Percentiles rank a stretch among this genome's conserved stretches.
phyloP scores from a whole-genome alignment of 768 basidiomycete genomes.

The Chlorophyllum brunneum region DNA sequence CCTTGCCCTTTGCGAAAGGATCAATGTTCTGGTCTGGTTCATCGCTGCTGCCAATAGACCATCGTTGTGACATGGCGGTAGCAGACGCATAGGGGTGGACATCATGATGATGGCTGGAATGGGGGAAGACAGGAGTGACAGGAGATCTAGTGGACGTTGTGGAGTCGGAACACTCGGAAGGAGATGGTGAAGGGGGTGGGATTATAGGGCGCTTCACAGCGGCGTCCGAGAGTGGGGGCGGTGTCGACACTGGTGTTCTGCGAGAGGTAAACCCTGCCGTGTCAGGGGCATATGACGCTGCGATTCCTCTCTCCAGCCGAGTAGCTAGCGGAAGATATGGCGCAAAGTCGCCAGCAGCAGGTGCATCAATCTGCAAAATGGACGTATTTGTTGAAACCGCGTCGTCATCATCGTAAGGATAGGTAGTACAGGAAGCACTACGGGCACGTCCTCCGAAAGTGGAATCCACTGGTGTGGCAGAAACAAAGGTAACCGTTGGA shows the following conservation, averaged over 20 bases:
- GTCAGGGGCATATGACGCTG: neutral
- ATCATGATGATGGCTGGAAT: neutral
- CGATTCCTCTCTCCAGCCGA: neutral
- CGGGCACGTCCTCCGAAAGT: neutral
- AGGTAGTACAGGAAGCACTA: slow-evolving; percentile 4
- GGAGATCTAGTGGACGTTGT: slow-evolving; percentile 7
- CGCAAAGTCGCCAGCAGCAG: slow-evolving; percentile 2
- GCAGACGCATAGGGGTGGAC: slow-evolving; percentile 4
- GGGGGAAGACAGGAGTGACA: slow-evolving; percentile 10
- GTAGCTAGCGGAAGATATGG: slow-evolving; percentile 6
- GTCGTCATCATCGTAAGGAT: neutral
- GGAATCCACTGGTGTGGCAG: neutral
- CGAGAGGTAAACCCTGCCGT: neutral
- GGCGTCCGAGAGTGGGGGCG: neutral
- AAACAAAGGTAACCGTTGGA: slow-evolving; percentile 9
- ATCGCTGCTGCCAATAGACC: slow-evolving; percentile 5
- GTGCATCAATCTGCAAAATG: slow-evolving; percentile 1
- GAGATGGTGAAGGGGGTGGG: slow-evolving; percentile 6
- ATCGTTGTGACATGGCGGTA: neutral
- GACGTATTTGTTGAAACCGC: neutral
- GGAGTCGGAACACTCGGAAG: slow-evolving; percentile 5
- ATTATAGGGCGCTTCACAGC: neutral
- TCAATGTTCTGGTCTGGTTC: slow-evolving; percentile 4
- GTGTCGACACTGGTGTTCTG: neutral
- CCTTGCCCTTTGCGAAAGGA: slow-evolving; percentile 3